Percentiles rank a stretch among this genome's conserved stretches.
These are phyloP conservation scores for Xylaria hypoxylon DNA, from an alignment of 2,329 filamentous ascomycete species.

Conservation along the genomic window DNA sequence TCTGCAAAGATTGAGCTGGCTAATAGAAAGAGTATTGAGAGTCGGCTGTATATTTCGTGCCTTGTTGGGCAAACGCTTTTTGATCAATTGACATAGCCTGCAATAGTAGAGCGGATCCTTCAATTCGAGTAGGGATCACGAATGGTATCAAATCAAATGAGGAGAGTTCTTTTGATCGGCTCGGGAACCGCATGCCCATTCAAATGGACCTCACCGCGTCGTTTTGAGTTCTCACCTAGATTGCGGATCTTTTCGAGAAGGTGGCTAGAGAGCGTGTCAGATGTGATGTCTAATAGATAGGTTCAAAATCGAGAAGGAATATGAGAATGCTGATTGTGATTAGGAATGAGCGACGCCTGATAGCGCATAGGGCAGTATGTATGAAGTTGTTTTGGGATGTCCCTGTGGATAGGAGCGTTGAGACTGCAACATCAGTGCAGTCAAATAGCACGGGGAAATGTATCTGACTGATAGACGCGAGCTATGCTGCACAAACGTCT, in stretches of 20 bases:
- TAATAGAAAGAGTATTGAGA: not conserved
- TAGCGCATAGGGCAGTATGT: not conserved
- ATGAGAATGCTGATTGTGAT: not conserved
- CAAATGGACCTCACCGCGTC: slow-evolving; percentile 49
- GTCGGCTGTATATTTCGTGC: not conserved
- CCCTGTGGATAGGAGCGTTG: not conserved
- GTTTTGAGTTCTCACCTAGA: slow-evolving; percentile 55
- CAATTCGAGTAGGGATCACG: not conserved
- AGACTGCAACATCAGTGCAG: not conserved
- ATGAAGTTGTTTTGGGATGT: not conserved
- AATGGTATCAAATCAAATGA: slow-evolving; percentile 48
- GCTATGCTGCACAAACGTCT: not conserved
- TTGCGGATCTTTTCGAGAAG: slow-evolving; percentile 67
- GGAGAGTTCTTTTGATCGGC: slow-evolving; percentile 61
- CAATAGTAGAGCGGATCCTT: not conserved
- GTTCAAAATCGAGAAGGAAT: not conserved
- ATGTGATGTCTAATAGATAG: not conserved
- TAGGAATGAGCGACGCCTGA: not conserved
- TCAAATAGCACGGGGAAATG: not conserved
- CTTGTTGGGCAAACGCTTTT: not conserved
- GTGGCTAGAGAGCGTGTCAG: slow-evolving; percentile 55
- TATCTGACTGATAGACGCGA: not conserved
- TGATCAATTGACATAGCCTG: not conserved
- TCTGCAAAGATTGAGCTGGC: not conserved
- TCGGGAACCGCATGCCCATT: slow-evolving; percentile 54